These are phyloP conservation scores for Phytophthora sp. DNA, from an alignment of 352 stramenopile species.

Conservation along the genomic window DNA sequence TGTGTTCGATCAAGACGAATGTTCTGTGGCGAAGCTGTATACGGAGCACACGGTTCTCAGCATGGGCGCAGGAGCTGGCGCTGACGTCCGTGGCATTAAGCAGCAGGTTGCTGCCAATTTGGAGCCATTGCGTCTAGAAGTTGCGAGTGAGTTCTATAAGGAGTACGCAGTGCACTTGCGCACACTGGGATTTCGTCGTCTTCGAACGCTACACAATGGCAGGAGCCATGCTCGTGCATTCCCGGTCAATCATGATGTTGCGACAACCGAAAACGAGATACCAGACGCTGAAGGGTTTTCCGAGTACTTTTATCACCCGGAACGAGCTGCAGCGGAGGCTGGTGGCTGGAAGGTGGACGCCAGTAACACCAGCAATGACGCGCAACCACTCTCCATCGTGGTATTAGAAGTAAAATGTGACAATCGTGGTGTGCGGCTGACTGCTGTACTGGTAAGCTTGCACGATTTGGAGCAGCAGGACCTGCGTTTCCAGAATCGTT, in stretches of 20 bases:
- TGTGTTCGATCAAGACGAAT: conserved; percentile 78
- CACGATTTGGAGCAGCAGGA: conserved; percentile 70
- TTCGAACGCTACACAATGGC: conserved; percentile 45
- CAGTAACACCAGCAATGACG: conserved; percentile 5
- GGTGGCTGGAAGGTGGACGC: conserved; percentile 22
- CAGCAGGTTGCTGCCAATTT: conserved; percentile 78
- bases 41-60: conserved; percentile 77
- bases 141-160: conserved; percentile 75
- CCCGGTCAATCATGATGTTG: conserved; percentile 15
- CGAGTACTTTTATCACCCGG: conserved; percentile 72
- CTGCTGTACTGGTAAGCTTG: conserved; percentile 66
- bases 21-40: conserved; percentile 75
- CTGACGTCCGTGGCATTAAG: conserved; percentile 69
- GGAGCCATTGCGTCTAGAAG: conserved; percentile 68
- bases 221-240: conserved; percentile 33
- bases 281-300: conserved; percentile 59
- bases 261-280: conserved; percentile 35
- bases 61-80: conserved; percentile 69
- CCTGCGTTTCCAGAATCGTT: conserved; percentile 57
- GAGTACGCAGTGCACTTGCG: conserved; percentile 69
- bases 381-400: conserved; percentile 42
- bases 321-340: conserved; percentile 43
- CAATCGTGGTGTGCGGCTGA: conserved; percentile 66
- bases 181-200: conserved; percentile 67
- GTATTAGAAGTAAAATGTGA: conserved; percentile 80